These are phyloP conservation scores for Hysterium pulicare DNA, from an alignment of 2,329 filamentous ascomycete genomes.

Conservation along the genomic window DNA sequence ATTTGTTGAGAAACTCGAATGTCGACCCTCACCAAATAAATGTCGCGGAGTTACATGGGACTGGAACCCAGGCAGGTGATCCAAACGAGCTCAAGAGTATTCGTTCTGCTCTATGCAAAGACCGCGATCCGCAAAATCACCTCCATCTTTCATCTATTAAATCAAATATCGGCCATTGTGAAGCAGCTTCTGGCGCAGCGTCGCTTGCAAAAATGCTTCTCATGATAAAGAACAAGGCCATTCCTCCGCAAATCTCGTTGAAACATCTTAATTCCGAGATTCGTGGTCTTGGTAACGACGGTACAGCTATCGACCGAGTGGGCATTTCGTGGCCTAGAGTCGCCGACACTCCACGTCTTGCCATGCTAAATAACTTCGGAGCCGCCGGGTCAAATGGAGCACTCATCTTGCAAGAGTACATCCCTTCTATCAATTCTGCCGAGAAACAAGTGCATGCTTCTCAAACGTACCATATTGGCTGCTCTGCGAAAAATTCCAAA, in stretches of 20 bases:
- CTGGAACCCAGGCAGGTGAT: not conserved
- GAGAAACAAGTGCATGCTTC: too few species aligned
- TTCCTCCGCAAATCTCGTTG: constrained; percentile 3
- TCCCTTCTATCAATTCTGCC: not conserved
- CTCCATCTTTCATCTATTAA: not conserved
- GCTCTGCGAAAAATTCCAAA: not conserved
- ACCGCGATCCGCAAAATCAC: not conserved
- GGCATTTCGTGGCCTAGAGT: constrained; percentile 1
- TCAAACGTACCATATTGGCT: not conserved
- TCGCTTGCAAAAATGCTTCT: not conserved
- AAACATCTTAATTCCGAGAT: constrained; percentile 11
- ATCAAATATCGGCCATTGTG: not conserved
- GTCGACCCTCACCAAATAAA: not conserved
- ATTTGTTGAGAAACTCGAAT: not conserved
- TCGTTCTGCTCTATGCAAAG: not conserved
- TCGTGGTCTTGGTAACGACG: constrained; percentile 7
- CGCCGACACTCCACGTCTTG: not conserved
- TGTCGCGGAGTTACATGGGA: not conserved
- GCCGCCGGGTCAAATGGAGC: constrained; percentile 5
- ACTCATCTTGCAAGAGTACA: not conserved
- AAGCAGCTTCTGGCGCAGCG: not conserved
- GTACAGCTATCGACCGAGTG: constrained; percentile 1
- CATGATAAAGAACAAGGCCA: not conserved
- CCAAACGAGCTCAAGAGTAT: not conserved
- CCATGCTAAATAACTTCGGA: constrained; percentile 6